Conservation (phyloP, 2,329 filamentous ascomycete genomes). For the Colletotrichum kahawae region DNA sequence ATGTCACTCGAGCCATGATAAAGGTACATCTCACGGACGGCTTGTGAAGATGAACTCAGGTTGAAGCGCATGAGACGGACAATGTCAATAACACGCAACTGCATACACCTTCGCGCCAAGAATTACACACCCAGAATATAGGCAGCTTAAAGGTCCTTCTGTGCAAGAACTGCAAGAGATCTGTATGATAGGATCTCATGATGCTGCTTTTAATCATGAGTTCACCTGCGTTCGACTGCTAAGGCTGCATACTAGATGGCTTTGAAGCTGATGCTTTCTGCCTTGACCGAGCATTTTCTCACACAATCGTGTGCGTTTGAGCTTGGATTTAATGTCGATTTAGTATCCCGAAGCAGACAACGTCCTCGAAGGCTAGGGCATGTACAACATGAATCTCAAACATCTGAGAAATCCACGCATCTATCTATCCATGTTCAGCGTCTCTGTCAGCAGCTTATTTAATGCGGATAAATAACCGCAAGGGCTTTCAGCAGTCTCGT, state of each 20-base stretch:
- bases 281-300: not conserved
- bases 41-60: not conserved
- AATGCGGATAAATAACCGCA: accelerated
- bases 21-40: not conserved
- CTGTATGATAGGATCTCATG: accelerated
- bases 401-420: not conserved
- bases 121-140: not conserved
- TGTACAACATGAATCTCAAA: not conserved
- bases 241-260: accelerated
- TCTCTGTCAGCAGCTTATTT: accelerated
- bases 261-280: not conserved
- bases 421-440: not conserved
- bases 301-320: not conserved
- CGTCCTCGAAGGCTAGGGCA: too few species aligned
- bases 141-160: not conserved
- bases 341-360: not conserved
- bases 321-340: not conserved
- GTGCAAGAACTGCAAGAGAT: not conserved
- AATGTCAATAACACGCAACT: accelerated
- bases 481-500: accelerated
- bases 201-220: accelerated
- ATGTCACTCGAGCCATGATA: not conserved
- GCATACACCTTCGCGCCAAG: not conserved
- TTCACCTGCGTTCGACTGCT: not conserved
- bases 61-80: not conserved